Base-by-base conservation (phyloP, 768 basidiomycete genomes). In the Termitomyces sp. region DNA sequence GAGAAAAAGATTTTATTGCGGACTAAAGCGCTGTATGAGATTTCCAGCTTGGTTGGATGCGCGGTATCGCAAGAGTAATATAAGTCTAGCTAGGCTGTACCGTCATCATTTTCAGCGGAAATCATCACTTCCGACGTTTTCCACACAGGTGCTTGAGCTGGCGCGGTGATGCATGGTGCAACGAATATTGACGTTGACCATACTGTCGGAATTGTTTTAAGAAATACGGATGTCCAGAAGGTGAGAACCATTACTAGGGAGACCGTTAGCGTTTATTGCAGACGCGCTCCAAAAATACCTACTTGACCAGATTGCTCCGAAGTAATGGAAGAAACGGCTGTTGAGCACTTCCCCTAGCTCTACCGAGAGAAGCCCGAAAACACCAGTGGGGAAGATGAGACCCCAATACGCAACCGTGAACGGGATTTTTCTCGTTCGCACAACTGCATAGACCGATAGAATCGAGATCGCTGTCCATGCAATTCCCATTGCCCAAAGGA, bases 261-360 rank as follows among this genome's bases (percentile, higher is more conserved):
- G 11, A 45, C 16, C 25, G 55, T 27, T 51, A 51, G 27, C 32
- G 19, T 21, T 41, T 21, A 2, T 25, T 37, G 7, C 16, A 28
- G 35, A n/a, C 42, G 10, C 19, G 46, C 25, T 1, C 21, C 23
- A 37, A 39, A 37, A 27, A 25, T 23, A 67, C 78, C 53, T 61
- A 80, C 81, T 71, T 9, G 77, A 76, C 78, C 79, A 83, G 28
- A 78, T 71, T 0, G 81, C 75, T 35, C 83, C 83, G 50, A 82
- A 76, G 27, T 72, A 78, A 40, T 75, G 70, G 67, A 84, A 82
- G 65, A 80, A 78, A 1, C 65, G 64, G 49, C 78, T 79, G 32
- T 81, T 67, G n/a, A 84, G 67, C 17, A 80, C 75, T 25, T 52
- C 64, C 1, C 77, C 79, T 3, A 85, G 67, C 60, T 81, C 74